Percentiles rank a stretch among this genome's conserved stretches.
Conservation (phyloP, 768 basidiomycete species). For the Podaxis rugospora region DNA sequence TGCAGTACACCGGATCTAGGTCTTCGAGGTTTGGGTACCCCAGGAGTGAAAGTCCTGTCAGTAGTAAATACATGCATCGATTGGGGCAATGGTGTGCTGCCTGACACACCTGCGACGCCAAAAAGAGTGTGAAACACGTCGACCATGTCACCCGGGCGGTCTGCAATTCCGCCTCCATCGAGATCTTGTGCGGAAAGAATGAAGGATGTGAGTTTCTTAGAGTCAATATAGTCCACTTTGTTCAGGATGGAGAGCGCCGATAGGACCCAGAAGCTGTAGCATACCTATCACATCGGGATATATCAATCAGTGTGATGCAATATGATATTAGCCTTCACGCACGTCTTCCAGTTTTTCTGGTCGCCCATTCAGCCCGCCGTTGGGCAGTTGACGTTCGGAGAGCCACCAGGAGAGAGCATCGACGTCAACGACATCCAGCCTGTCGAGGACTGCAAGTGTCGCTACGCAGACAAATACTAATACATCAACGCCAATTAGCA, state of each 20-base stretch:
- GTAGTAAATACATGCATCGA: background rate
- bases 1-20: slow-evolving; percentile 94
- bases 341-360: slow-evolving; percentile 98
- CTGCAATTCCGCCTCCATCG: slow-evolving; percentile 90
- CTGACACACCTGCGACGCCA: slow-evolving; percentile 70
- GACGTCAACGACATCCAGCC: slow-evolving; percentile 72
- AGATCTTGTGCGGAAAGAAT: slow-evolving; percentile 89
- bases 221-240: slow-evolving; percentile 84
- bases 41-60: slow-evolving; percentile 75
- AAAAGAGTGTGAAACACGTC: slow-evolving; percentile 98
- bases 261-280: slow-evolving; percentile 97
- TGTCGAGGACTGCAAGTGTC: slow-evolving; percentile 81
- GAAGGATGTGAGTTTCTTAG: slow-evolving; percentile 70
- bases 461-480: slow-evolving; percentile 89
- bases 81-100: background rate
- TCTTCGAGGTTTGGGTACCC: slow-evolving; percentile 83
- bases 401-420: slow-evolving; percentile 92
- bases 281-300: slow-evolving; percentile 54
- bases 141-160: slow-evolving; percentile 87
- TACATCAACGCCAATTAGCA: background rate
- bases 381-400: slow-evolving; percentile 87
- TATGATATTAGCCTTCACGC: slow-evolving; percentile 21
- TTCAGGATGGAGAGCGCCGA: slow-evolving; percentile 83
- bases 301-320: background rate
- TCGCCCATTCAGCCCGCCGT: slow-evolving; percentile 93